Evolutionary conservation across 306 rosid genomes (phyloP), one percentile per base, ranked within the genome.

Genomic region (Ceratonia siliqua): DNA sequence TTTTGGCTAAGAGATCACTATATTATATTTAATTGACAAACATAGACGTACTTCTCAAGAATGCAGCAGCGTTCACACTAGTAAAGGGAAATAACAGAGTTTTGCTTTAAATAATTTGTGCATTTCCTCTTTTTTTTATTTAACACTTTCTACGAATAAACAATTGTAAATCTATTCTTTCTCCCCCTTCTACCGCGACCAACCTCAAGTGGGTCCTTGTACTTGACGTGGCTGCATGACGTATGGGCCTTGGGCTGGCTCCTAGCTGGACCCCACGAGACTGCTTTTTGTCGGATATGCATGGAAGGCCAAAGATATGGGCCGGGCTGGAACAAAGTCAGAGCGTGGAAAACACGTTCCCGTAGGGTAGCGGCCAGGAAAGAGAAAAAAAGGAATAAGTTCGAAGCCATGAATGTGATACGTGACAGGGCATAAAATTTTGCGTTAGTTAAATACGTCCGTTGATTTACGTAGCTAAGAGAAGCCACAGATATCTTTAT

Each of bases 301-400:
- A 75, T 71, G 73, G 63, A 25, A 62, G 55, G 50, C 12, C 43
- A 27, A n/a, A 13, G 14, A 49, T 17, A 18, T 15, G 52, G 38
- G 63, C 63, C 9, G 13, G 41, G n/a, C n/a, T n/a, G 6, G 5
- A 10, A 33, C 5, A 11, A 11, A 50, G 63, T 8, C 72, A 48
- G 78, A 62, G 79, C 54, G 78, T 75, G 21, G 3, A 24, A 35
- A 53, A 33, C 79, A 80, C 84, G 71, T 75, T 52, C 68, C 62
- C 50, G 32, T 57, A 63, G 72, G 67, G 28, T 56, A n/a, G 27
- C 48, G 18, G 74, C 48, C 53, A 6, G 36, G n/a, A 72, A 64
- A 64, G 64, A 76, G 79, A 43, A 25, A 43, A 14, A 38, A 17
- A 55, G 78, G 96, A 91, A 91, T 89, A 84, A 85, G 79, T 85